These are phyloP conservation scores for Trichoderma koningii DNA, from an alignment of 2,329 filamentous ascomycete genomes.

Conservation along the genomic window DNA sequence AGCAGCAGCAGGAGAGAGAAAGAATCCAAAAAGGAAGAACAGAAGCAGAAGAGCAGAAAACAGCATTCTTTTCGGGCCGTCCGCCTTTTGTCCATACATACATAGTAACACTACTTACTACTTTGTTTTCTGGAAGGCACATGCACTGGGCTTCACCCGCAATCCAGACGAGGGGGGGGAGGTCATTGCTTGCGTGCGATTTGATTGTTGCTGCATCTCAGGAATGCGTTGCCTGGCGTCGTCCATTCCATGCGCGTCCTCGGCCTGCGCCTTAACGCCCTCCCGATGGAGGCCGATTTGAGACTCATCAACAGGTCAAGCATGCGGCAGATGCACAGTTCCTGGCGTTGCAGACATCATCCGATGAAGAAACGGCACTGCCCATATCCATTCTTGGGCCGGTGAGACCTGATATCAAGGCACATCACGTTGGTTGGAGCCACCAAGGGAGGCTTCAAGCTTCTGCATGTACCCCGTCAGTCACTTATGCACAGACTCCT, in stretches of 20 bases:
- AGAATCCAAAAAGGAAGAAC: neutral
- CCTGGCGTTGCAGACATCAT: neutral
- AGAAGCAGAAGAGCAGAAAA: neutral
- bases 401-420: neutral
- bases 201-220: constrained; percentile 36
- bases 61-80: neutral
- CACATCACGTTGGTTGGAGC: neutral
- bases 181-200: constrained; percentile 29
- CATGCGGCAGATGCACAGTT: neutral
- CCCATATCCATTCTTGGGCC: neutral
- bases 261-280: constrained; percentile 27
- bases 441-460: neutral
- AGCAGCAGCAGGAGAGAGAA: too few relatives aligned
- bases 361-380: neutral
- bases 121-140: neutral
- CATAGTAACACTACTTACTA: too few relatives aligned
- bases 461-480: too few relatives aligned
- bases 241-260: constrained; percentile 41
- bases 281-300: neutral
- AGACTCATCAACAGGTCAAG: constrained; percentile 14
- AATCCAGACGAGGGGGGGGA: neutral
- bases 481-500: too few relatives aligned
- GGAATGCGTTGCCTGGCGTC: constrained; percentile 46
- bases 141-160: neutral
- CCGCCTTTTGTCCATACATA: neutral